Percentiles rank a stretch among this genome's conserved stretches.
These are phyloP conservation scores for Neofusicoccum laricinum DNA, from an alignment of 2,329 filamentous ascomycete species.

Conservation along the genomic window DNA sequence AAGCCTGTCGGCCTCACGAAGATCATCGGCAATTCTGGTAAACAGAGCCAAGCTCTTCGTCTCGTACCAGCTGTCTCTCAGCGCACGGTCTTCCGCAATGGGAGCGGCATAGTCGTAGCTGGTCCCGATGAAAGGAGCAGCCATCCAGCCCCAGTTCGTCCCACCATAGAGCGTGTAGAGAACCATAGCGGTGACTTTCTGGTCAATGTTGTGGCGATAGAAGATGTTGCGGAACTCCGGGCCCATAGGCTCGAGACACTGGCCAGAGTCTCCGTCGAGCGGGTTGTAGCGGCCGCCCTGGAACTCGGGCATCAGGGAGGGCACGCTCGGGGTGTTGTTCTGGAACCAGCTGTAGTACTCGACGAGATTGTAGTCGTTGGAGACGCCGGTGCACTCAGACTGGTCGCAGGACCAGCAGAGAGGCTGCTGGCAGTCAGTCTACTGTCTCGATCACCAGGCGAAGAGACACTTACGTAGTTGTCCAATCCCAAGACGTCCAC, in stretches of 20 bases:
- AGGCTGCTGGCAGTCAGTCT: not conserved
- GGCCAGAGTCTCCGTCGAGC: conserved; percentile 59
- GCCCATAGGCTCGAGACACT: conserved; percentile 54
- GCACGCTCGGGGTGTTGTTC: conserved; percentile 43
- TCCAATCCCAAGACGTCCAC: conserved; percentile 55
- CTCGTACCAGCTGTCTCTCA: conserved; percentile 61
- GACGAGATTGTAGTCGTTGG: conserved; percentile 53
- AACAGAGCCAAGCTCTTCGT: conserved; percentile 62
- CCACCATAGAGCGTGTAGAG: conserved; percentile 66
- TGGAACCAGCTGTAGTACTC: conserved; percentile 49
- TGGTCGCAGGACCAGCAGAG: conserved; percentile 64
- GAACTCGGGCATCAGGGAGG: conserved; percentile 58
- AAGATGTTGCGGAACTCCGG: conserved; percentile 62
- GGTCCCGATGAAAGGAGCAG: conserved; percentile 56
- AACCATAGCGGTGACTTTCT: conserved; percentile 58
- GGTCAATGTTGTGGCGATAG: conserved; percentile 60
- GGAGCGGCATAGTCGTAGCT: conserved; percentile 65
- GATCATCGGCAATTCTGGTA: conserved; percentile 55
- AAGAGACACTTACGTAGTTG: conserved; percentile 36
- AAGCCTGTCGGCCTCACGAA: conserved; percentile 53
- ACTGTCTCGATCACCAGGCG: too few species aligned
- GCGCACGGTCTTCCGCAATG: conserved; percentile 58
- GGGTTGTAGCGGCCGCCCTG: conserved; percentile 61
- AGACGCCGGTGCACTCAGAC: conserved; percentile 58
- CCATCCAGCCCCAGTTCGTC: conserved; percentile 61